These are phyloP conservation scores for Boletus vinaceobasis DNA, from an alignment of 768 basidiomycete genomes.

Conservation along the genomic window DNA sequence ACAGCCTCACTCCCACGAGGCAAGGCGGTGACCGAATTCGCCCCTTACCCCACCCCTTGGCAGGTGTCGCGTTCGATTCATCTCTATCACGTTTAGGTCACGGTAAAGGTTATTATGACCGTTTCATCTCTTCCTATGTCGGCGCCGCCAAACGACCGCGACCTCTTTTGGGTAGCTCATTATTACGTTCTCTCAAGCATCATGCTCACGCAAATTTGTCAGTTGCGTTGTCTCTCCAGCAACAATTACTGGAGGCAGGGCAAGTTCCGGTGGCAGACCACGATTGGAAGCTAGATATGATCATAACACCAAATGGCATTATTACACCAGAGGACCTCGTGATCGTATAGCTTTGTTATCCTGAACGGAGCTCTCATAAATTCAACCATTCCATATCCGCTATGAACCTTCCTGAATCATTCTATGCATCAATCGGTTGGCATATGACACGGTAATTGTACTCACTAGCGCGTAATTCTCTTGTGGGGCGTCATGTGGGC, in stretches of 20 bases:
- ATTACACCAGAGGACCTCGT: constrained; percentile 25
- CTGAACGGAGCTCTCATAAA: constrained; percentile 2
- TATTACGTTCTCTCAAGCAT: constrained; percentile 6
- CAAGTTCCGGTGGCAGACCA: constrained; percentile 51
- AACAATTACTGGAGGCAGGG: constrained; percentile 55
- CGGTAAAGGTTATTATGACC: constrained; percentile 83
- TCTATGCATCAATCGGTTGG: constrained; percentile 8
- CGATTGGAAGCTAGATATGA: constrained; percentile 64
- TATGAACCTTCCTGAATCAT: constrained; percentile 15
- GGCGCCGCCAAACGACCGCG: constrained; percentile 36
- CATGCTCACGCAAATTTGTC: constrained; percentile 10
- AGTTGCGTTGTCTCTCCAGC: constrained; percentile 66
- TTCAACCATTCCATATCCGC: constrained; percentile 24
- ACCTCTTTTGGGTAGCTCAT: constrained; percentile 56
- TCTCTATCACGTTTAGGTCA: constrained; percentile 70
- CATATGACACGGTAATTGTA: constrained; percentile 22
- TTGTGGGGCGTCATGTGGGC: constrained; percentile 9
- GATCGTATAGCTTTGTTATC: constrained; percentile 16
- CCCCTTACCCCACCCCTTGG: constrained; percentile 8
- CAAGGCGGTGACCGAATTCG: constrained; percentile 2
- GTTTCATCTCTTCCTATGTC: constrained; percentile 59
- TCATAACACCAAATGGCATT: constrained; percentile 48
- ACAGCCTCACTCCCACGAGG: constrained; percentile 9
- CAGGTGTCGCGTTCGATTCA: constrained; percentile 74
- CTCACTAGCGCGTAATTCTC: constrained; percentile 26